phyloP scores from a whole-genome alignment of 139 green algal species.

The Coelastrella sp. region DNA sequence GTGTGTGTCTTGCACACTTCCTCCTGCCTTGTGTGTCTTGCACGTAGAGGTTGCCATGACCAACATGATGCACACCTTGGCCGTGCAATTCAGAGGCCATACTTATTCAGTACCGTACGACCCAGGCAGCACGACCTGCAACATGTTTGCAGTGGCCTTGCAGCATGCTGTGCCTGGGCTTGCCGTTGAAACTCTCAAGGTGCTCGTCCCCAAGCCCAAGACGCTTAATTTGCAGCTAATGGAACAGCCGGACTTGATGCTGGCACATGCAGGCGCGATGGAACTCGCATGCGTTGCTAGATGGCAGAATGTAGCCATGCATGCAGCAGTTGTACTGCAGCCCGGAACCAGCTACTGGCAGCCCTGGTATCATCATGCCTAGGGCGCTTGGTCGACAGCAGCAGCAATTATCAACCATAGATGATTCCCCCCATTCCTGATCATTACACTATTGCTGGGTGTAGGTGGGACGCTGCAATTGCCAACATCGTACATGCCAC shows the following conservation, averaged over 20 bases:
- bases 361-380: no score
- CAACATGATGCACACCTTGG: background rate
- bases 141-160: background rate
- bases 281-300: background rate
- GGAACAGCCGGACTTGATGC: background rate
- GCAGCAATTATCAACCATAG: no score
- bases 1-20: no score
- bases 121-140: background rate
- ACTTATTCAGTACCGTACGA: background rate
- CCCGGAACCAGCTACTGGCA: background rate
- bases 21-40: no score
- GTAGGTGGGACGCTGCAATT: no score
- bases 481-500: no score
- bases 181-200: slow-evolving; percentile 5
- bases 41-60: background rate
- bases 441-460: no score
- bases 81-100: slow-evolving; percentile 1
- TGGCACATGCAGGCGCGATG: background rate
- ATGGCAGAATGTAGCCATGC: no score
- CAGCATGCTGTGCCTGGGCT: background rate
- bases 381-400: no score
- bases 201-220: slow-evolving; percentile 4
- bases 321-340: background rate
- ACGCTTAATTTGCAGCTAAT: slow-evolving; percentile 14
- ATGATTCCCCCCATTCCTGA: no score